Evolutionary conservation across 352 stramenopile species (phyloP).

Genomic region (Aphanomyces astaci): DNA sequence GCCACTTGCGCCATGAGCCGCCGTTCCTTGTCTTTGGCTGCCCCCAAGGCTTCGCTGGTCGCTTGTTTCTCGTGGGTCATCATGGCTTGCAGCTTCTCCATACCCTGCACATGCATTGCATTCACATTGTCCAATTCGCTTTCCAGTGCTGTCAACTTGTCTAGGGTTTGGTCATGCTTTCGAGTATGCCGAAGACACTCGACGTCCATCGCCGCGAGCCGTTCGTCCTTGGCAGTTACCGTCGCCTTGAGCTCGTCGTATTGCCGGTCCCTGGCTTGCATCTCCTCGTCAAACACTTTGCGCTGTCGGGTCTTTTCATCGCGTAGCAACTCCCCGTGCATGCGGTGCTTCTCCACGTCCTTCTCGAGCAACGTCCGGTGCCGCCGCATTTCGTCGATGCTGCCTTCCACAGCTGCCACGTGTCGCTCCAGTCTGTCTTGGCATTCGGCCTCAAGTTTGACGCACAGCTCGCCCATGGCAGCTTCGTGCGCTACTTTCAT

Average conservation of each 20-base stretch:
- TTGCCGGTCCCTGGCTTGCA: conserved; percentile 34
- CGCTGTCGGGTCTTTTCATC: conserved; percentile 52
- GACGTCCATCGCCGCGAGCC: not conserved
- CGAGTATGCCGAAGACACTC: not conserved
- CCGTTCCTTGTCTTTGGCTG: not conserved
- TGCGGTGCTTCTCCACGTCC: conserved; percentile 54
- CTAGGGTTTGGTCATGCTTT: not conserved
- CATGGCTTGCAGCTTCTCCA: not conserved
- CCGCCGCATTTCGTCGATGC: conserved; percentile 61
- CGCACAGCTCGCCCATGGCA: conserved; percentile 39
- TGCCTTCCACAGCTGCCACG: conserved; percentile 42
- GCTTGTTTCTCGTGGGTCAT: not conserved
- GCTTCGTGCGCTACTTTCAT: conserved; percentile 51
- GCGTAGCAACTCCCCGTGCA: conserved; percentile 42
- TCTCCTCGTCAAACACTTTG: conserved; percentile 35
- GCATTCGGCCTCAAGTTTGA: conserved; percentile 43
- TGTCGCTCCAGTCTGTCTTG: conserved; percentile 51
- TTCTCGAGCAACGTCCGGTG: conserved; percentile 44
- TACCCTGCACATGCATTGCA: not conserved
- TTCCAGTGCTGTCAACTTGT: not conserved
- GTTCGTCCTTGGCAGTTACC: conserved; percentile 22
- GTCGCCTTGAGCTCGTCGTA: conserved; percentile 39
- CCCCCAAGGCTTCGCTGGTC: not conserved
- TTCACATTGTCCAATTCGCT: not conserved
- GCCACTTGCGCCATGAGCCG: not conserved